Evolutionary conservation across 129 eudicot genomes (phyloP).

Genomic region (Deinandra increscens): DNA sequence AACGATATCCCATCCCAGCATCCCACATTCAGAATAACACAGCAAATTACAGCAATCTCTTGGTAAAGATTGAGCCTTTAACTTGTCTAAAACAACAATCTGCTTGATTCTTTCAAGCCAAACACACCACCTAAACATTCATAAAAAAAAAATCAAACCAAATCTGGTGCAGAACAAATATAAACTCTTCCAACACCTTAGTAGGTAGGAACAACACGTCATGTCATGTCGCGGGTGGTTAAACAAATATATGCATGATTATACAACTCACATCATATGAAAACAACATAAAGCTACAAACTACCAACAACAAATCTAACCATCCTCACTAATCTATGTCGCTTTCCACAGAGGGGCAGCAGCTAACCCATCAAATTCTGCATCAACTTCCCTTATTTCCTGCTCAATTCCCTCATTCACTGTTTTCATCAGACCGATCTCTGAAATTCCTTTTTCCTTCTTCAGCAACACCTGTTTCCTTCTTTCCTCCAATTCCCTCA

Average conservation of each 20-base stretch:
- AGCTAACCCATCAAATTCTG: conserved; percentile 45
- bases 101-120: no score
- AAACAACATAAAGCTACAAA: conserved; percentile 12
- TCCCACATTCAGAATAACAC: not conserved
- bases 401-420: conserved; percentile 21
- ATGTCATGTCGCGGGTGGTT: not conserved
- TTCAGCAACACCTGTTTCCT: conserved; percentile 21
- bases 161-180: not conserved
- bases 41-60: no score
- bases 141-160: no score
- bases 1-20: no score
- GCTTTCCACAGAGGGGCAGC: conserved; percentile 30
- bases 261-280: conserved; percentile 10
- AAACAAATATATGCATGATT: conserved; percentile 4
- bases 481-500: conserved; percentile 44
- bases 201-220: no score
- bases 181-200: not conserved
- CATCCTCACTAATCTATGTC: not conserved
- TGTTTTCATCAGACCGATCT: conserved; percentile 35
- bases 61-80: no score
- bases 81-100: no score
- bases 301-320: conserved; percentile 10
- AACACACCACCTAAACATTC: no score
- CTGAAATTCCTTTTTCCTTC: conserved; percentile 36
- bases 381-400: conserved; percentile 18